Conservation (phyloP, 805 yeast species). For the Brettanomyces bruxellensis region DNA sequence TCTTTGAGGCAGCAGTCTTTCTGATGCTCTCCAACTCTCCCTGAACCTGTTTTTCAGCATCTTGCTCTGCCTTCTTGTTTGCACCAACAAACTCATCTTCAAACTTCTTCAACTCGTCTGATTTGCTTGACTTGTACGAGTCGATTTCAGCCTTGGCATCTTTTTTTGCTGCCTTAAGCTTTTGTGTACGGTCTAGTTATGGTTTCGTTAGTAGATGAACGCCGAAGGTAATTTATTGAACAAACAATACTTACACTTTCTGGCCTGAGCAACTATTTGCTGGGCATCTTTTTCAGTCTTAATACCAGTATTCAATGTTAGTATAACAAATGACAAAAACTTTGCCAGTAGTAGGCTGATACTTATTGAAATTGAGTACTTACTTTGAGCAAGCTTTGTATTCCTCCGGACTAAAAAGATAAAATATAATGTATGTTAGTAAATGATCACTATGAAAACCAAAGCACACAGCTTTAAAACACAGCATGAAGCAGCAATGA, state of each 20-base stretch:
- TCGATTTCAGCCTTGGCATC: slow-evolving; percentile 90
- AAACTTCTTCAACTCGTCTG: slow-evolving; percentile 63
- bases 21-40: slow-evolving; percentile 60
- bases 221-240: too few relatives aligned
- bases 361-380: slow-evolving; percentile 10
- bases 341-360: background rate
- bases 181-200: slow-evolving; percentile 60
- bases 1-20: slow-evolving; percentile 53
- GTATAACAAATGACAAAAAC: background rate
- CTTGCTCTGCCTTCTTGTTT: slow-evolving; percentile 67
- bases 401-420: slow-evolving; percentile 31
- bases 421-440: slow-evolving; percentile 11
- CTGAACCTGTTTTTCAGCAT: slow-evolving; percentile 69
- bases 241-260: slow-evolving; percentile 51
- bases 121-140: slow-evolving; percentile 77
- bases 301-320: background rate
- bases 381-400: slow-evolving; percentile 59
- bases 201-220: slow-evolving; percentile 7
- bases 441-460: background rate
- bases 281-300: slow-evolving; percentile 97
- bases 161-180: slow-evolving; percentile 86
- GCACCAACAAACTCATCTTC: slow-evolving; percentile 68
- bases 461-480: too few relatives aligned
- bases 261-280: slow-evolving; percentile 85
- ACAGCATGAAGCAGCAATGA: too few relatives aligned